Evolutionary conservation across 805 yeast genomes (phyloP), one percentile per base, ranked within the genome.

Genomic region (Sungouiozyma intestinalis): DNA sequence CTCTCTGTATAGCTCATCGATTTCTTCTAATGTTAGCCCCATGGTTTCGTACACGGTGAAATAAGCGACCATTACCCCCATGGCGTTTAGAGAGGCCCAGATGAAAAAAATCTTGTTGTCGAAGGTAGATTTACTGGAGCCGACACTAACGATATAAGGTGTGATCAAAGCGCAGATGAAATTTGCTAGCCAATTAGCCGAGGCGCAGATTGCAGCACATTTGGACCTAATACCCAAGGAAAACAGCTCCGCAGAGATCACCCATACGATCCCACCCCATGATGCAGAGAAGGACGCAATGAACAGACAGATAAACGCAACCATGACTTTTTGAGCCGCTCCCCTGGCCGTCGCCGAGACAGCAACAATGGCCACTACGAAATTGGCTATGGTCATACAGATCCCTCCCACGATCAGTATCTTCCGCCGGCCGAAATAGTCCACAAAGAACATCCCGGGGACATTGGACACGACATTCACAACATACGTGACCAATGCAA

Each of bases 211-310:
- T 7, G 92, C 77, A 21, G 82, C 82, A 14, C 88, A 82, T 56
- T 79, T 80, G 48, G 84, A 86, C 55, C 94, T 72, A 31, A 83
- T 77, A 39, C 85, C 77, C 40, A 84, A 65, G 17, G 85, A 79
- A 56, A 72, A 84, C 35, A 82, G 69, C 58, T 77, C 82, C 40
- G 79, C 78, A 17, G 74, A 71, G 17, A 75, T 64, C 16, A 78
- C 92, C 92, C 92, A 84, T n/a, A 75, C 79, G 18, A 76, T 72
- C 7, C 90, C 90, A 50, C 92, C 94, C 92, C 92, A 84, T 7
- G 86, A 72, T 5, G 85, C 71, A 1, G 92, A 87, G 60, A 81
- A 84, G 40, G 79, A 75, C 2, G 85, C 83, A 50, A 84, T 82
- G 53, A 83, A 84, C 2, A 73, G 46, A 57, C 92, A 83, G 18